These are phyloP conservation scores for Fusarium abutilonis DNA, from an alignment of 2,329 filamentous ascomycete species.

Conservation along the genomic window DNA sequence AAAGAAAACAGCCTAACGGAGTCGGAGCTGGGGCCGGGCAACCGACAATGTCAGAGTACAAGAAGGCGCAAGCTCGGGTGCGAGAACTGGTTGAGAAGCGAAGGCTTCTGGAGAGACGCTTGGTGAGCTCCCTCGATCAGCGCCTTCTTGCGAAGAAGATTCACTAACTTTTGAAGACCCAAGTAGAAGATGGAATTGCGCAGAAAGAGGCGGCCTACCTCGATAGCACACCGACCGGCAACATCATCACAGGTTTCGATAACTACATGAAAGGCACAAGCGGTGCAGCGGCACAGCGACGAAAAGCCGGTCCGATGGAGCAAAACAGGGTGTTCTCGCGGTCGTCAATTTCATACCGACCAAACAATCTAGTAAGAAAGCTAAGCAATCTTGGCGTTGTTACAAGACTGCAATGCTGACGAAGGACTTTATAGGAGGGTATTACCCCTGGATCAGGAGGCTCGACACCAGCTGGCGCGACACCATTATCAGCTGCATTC, in stretches of 20 bases:
- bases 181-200: constrained; percentile 80
- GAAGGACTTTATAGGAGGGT: constrained; percentile 29
- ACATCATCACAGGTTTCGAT: constrained; percentile 98
- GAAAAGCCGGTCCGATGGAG: constrained; percentile 72
- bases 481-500: constrained; percentile 64
- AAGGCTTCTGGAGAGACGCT: constrained; percentile 50
- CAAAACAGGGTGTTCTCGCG: constrained; percentile 78
- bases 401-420: constrained; percentile 12
- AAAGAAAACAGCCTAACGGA: constrained; percentile 45
- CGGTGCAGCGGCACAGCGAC: constrained; percentile 69
- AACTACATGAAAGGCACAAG: constrained; percentile 93
- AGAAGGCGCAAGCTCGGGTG: constrained; percentile 60
- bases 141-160: constrained; percentile 46
- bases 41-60: constrained; percentile 58
- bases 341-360: constrained; percentile 70
- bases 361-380: constrained; percentile 50
- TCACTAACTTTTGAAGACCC: constrained; percentile 46
- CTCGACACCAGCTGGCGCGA: constrained; percentile 51
- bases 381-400: neutral
- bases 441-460: constrained; percentile 52
- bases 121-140: constrained; percentile 45
- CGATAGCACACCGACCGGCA: constrained; percentile 87
- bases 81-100: constrained; percentile 60
- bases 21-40: constrained; percentile 44
- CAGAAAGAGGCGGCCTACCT: constrained; percentile 88